Evolutionary conservation across 257 asterid genomes (phyloP).

Genomic region (Apocynum venetum): DNA sequence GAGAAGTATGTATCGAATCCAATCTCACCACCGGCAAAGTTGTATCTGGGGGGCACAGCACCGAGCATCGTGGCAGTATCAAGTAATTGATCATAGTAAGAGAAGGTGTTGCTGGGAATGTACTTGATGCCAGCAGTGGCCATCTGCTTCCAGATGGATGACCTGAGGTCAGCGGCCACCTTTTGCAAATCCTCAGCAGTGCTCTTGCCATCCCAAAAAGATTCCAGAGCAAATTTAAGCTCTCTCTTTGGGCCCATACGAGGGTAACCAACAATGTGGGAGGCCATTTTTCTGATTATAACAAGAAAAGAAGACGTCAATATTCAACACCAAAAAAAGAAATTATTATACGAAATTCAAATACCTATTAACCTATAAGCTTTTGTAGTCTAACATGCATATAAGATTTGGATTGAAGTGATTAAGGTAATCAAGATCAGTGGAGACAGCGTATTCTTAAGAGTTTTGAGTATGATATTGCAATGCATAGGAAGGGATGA

Average conservation of each 20-base stretch:
- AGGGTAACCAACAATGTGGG: slow-evolving; percentile 82
- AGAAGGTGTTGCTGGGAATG: slow-evolving; percentile 83
- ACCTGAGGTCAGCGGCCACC: slow-evolving; percentile 57
- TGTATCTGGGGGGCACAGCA: slow-evolving; percentile 87
- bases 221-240: slow-evolving; percentile 76
- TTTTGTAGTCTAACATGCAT: not conserved
- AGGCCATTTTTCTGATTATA: slow-evolving; percentile 56
- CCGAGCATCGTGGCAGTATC: slow-evolving; percentile 85
- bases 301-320: slow-evolving; percentile 19
- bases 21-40: slow-evolving; percentile 87
- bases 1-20: slow-evolving; percentile 85
- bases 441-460: not conserved
- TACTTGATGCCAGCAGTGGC: slow-evolving; percentile 72
- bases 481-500: no score
- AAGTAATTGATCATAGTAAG: slow-evolving; percentile 78
- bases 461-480: no score
- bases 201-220: slow-evolving; percentile 81
- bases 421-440: not conserved
- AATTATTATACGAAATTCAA: not conserved
- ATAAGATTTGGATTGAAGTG: not conserved
- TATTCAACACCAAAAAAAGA: not conserved
- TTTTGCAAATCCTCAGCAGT: slow-evolving; percentile 61
- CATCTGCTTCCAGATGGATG: slow-evolving; percentile 79
- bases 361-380: not conserved
- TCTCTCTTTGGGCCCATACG: slow-evolving; percentile 98